Evolutionary conservation across 495 filamentous ascomycete genomes (phyloP), one percentile per base, ranked within the genome.

Genomic region (Hypoxylon subgilvum): DNA sequence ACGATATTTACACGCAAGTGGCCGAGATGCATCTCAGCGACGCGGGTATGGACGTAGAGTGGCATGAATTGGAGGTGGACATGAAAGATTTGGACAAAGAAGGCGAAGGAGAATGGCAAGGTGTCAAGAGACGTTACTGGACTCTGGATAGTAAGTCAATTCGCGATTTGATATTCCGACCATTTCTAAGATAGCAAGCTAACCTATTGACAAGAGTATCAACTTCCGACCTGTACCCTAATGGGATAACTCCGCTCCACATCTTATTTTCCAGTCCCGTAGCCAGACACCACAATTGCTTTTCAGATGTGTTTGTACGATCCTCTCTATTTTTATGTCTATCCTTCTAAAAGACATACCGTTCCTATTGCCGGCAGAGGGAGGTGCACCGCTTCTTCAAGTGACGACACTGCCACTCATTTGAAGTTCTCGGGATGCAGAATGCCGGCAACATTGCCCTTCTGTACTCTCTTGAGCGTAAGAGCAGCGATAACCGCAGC

Each of bases 1-100:
- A 97, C 67, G 94, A 97, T 78, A 92, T 97, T 2, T 97, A 98
- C 70, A 86, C 85, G 34, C 92, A 91, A 71, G 91, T 98, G 6
- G 83, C 88, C 10, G 94, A 97, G 75, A 85, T 96, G 79, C 93
- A 98, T 76, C 70, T 96, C 31, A 85, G 88, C 49, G 93, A 97
- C 62, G 91, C 90, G 14, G 95, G 94, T 0, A 86, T 96, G 57
- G 94, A 97, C 66, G 84, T 89, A 4, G 87, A 91, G 42, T 98
- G 90, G 90, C 84, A 88, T 42, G 84, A 86, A 58, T 80, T 96
- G 21, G 68, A 80, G 2, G 87, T 96, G n/a, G 86, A 89, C 36
- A 74, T 82, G 65, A 72, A 75, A 12, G 72, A 68, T 13, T 46
- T 82, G 45, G 72, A 65, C 8, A 75, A 80, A 53, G 81, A 76